Conservation (phyloP, 2,329 filamentous ascomycete genomes). For the Trichophyton equinum region DNA sequence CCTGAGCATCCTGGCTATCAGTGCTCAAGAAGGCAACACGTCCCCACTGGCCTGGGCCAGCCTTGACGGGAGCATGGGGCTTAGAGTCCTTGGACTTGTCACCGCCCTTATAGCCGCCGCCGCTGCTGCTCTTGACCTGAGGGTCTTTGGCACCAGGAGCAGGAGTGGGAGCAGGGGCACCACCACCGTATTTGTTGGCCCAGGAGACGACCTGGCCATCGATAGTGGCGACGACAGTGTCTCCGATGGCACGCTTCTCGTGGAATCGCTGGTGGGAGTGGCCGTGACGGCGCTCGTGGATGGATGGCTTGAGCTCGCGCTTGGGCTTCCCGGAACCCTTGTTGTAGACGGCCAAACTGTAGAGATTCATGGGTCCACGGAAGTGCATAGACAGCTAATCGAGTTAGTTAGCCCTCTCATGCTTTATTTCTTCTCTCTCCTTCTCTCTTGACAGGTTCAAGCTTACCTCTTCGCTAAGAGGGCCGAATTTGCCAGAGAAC, state of each 20-base stretch:
- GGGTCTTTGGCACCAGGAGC: conserved; percentile 1
- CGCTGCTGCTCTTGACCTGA: neutral
- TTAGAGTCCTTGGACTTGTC: neutral
- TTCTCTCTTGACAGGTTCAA: neutral
- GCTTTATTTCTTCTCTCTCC: neutral
- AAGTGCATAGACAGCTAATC: conserved; percentile 57
- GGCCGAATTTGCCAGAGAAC: conserved; percentile 52
- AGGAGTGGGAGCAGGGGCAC: conserved; percentile 6
- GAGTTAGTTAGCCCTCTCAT: neutral
- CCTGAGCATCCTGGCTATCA: conserved; percentile 32
- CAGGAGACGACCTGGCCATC: conserved; percentile 46
- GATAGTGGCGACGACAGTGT: conserved; percentile 46
- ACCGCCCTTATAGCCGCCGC: neutral
- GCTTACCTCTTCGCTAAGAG: conserved; percentile 58
- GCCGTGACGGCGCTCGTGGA: conserved; percentile 33
- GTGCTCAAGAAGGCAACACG: conserved; percentile 40
- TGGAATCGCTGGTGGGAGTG: conserved; percentile 31
- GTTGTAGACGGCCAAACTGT: conserved; percentile 57
- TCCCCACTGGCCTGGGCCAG: conserved; percentile 26
- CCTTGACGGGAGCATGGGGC: conserved; percentile 12
- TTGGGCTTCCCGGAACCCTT: conserved; percentile 32
- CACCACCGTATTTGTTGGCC: conserved; percentile 44
- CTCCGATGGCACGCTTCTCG: conserved; percentile 37
- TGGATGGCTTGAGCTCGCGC: conserved; percentile 25
- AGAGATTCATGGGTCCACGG: conserved; percentile 55